Evolutionary conservation across 2,329 filamentous ascomycete genomes (phyloP), one percentile per base, ranked within the genome.

Genomic region (Arthrinium phaeospermum): DNA sequence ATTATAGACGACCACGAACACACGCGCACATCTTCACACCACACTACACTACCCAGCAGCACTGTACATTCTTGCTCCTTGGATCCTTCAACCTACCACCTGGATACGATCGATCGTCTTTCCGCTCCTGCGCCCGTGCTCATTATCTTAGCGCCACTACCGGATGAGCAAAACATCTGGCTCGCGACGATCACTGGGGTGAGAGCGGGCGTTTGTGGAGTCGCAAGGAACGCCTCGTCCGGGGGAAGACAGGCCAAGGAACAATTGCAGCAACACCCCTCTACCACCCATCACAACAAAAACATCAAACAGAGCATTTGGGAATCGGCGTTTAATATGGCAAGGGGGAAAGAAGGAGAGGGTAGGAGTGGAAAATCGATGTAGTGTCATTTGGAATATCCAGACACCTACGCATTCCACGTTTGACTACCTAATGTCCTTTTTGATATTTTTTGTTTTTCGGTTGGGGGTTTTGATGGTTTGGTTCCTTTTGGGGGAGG

Each of bases 1-100:
- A 64, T 41, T 64, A 64, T 64, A 64, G 57, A 64, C 57, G 57
- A 64, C 57, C 22, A 64, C 57, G 57, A 64, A 64, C 57, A 64
- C 34, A 41, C 34, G 34, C 34, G 41, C 53, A 61, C 53, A 41
- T 30, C 51, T 34, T 49, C 46, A 51, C 49, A 51, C 49, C n/a
- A 64, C 57, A 41, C 53, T 7, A 57, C 24, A 34, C 49, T 34
- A 61, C 34, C 34, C 57, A 37, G 34, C 57, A 64, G 57, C 57
- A 64, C 57, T 64, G 57, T 64, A 64, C 57, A 64, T 64, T 64
- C n/a, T 41, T 19, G 57, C 34, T 64, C 19, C 57, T 41, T 64
- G 57, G 30, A 24, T 64, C 34, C 19, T 41, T 34, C 34, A 51
- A 41, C 37, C 37, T 41, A 13, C 19, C 30, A 10, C 57, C n/a